Conservation (phyloP, 140 eudicot genomes). For the Erigeron philadelphicus region DNA sequence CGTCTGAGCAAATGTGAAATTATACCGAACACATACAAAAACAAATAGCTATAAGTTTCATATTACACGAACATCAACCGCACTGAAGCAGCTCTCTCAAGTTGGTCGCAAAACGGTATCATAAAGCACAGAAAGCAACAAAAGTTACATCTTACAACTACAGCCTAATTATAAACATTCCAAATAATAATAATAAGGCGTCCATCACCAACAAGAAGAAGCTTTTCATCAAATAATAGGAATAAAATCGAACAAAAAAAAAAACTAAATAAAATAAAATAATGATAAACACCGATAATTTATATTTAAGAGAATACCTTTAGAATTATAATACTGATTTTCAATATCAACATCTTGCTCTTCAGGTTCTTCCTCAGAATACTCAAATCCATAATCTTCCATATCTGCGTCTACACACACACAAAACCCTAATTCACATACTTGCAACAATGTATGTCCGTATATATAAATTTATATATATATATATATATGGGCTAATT, state of each 20-base stretch:
- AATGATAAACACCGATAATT: not conserved
- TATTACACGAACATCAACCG: not conserved
- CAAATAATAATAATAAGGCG: no score
- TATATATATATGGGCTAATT: not conserved
- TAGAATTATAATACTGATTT: slow-evolving; percentile 92
- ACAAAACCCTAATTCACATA: not conserved
- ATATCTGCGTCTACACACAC: slow-evolving; percentile 69
- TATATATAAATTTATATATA: not conserved
- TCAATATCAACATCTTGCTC: slow-evolving; percentile 98
- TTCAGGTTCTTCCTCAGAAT: slow-evolving; percentile 95
- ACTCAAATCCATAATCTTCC: slow-evolving; percentile 98
- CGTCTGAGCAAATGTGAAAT: not conserved
- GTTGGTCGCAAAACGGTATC: not conserved
- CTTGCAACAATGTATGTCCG: slow-evolving; percentile 13
- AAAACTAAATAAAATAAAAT: not conserved
- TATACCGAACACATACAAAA: slow-evolving; percentile 4
- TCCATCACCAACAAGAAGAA: not conserved
- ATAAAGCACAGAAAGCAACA: not conserved
- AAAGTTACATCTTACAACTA: slow-evolving; percentile 5
- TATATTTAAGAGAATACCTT: slow-evolving; percentile 41
- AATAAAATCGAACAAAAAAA: not conserved
- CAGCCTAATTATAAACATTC: not conserved
- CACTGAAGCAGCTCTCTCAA: not conserved
- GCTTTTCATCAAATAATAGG: slow-evolving; percentile 1
- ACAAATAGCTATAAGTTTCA: not conserved